Conservation (phyloP, 2,329 filamentous ascomycete species). For the Penicillium frequentans region DNA sequence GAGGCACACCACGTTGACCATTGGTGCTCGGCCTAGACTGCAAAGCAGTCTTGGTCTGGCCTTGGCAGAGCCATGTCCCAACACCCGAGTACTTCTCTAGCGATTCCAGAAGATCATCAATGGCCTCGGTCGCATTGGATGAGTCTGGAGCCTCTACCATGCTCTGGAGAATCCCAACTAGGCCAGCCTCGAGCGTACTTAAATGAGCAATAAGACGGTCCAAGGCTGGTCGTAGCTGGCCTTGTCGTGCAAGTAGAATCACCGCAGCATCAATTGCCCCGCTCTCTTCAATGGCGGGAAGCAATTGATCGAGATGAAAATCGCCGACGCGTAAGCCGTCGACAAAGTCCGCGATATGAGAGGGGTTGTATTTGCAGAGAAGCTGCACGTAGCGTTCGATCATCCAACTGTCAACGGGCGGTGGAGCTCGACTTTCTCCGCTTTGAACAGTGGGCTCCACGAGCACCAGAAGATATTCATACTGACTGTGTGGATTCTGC, state of each 20-base stretch:
- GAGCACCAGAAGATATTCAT: slow-evolving; percentile 72
- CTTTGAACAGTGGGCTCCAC: slow-evolving; percentile 61
- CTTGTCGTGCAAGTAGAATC: slow-evolving; percentile 84
- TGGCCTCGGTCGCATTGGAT: slow-evolving; percentile 62
- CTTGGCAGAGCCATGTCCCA: slow-evolving; percentile 92
- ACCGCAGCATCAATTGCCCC: slow-evolving; percentile 92
- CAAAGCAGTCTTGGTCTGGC: slow-evolving; percentile 67
- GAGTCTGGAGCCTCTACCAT: slow-evolving; percentile 58
- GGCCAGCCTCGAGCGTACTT: slow-evolving; percentile 72
- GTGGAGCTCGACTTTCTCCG: slow-evolving; percentile 32
- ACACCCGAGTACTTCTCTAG: slow-evolving; percentile 89
- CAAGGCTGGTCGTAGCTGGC: slow-evolving; percentile 81
- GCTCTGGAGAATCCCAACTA: slow-evolving; percentile 71
- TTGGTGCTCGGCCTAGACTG: slow-evolving; percentile 31
- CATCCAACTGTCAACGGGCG: slow-evolving; percentile 57
- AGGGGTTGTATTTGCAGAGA: slow-evolving; percentile 82
- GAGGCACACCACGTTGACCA: slow-evolving; percentile 40
- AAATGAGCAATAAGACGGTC: slow-evolving; percentile 79
- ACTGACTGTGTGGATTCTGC: slow-evolving; percentile 65
- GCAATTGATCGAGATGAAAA: slow-evolving; percentile 72
- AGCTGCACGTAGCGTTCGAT: slow-evolving; percentile 84
- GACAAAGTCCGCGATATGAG: slow-evolving; percentile 83
- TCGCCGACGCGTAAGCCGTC: slow-evolving; percentile 73
- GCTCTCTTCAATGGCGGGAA: slow-evolving; percentile 85
- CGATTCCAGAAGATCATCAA: slow-evolving; percentile 71